Base-by-base conservation (phyloP, 116 monocot genomes). In the Iris pallida region DNA sequence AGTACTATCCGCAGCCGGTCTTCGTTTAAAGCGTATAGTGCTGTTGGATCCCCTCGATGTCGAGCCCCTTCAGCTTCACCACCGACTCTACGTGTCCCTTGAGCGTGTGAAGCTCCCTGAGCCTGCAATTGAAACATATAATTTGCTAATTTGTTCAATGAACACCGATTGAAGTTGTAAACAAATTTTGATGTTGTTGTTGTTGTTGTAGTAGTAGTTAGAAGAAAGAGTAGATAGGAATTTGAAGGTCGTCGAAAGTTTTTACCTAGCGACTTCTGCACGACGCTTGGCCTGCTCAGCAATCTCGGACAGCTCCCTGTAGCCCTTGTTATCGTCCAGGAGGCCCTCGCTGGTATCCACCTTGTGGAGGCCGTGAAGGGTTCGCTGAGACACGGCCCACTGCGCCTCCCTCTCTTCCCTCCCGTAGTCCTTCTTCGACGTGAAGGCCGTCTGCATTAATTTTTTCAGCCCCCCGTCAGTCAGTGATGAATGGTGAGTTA, bases 11-110 rank as follows among this genome's bases (percentile, higher is more conserved):
- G 30, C 30, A 3, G 30, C 3, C 30, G 30, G 30, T 30, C 30
- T 30, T 30, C 30, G 0, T 30, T 79, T 47, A 92, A 19, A 88
- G 75, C 0, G 92, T 92, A 68, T 88, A 91, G 71, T 85, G 83
- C 63, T 85, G 78, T 55, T 83, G 80, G 17, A 89, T 86, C 0
- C 62, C 82, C 45, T 86, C 82, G 6, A 93, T 83, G 77, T 93
- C 93, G 4, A 93, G 66, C 9, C 93, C 89, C 80, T 89, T 93
- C 15, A 85, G 83, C 80, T 84, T 88, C 47, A 89, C 88, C 3
- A 93, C 89, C 0, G 92, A 88, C 60, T 93, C 92, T 0, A 88
- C 86, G 55, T 93, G 92, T 13, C 92, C 88, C 57, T 88, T 92
- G 41, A 88, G 81, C 2, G 93, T 93, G 82, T 86, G 64, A 9